Evolutionary conservation across 345 rosid genomes (phyloP).

Genomic region (Excoecaria agallocha): DNA sequence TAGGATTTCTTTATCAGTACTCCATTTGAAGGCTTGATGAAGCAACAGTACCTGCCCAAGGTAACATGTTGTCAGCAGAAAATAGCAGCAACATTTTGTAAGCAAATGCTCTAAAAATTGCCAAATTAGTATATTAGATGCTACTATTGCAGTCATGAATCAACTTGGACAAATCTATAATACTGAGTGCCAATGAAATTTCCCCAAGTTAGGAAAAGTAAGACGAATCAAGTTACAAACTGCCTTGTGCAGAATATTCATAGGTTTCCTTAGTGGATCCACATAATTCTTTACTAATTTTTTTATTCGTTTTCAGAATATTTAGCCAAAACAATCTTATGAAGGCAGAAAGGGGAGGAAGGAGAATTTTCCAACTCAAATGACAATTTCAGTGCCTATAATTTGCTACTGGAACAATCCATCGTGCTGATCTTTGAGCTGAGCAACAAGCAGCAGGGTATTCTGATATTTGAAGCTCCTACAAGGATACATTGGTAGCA

Average conservation of each 20-base stretch:
- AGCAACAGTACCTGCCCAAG: slow-evolving; percentile 7
- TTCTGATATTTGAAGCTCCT: not conserved
- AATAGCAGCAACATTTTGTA: not conserved
- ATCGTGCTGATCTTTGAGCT: not conserved
- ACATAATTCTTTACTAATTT: too few relatives aligned
- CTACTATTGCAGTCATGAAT: not conserved
- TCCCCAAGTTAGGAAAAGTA: too few relatives aligned
- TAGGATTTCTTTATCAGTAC: not conserved
- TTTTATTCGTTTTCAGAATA: not conserved
- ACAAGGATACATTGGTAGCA: not conserved
- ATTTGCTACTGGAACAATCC: not conserved
- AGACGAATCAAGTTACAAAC: not conserved
- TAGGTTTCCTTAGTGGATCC: not conserved
- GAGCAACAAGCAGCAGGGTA: not conserved
- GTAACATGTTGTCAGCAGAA: not conserved
- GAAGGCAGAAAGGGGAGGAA: not conserved
- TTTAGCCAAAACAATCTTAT: not conserved
- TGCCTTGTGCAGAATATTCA: not conserved
- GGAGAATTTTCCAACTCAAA: not conserved
- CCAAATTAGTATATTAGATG: not conserved
- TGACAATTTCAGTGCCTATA: not conserved
- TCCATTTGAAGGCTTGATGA: not conserved
- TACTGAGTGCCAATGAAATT: not conserved
- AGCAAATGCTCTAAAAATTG: not conserved
- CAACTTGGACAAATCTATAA: not conserved